phyloP scores from a whole-genome alignment of 106 monocot species.

The Allium cepa region DNA sequence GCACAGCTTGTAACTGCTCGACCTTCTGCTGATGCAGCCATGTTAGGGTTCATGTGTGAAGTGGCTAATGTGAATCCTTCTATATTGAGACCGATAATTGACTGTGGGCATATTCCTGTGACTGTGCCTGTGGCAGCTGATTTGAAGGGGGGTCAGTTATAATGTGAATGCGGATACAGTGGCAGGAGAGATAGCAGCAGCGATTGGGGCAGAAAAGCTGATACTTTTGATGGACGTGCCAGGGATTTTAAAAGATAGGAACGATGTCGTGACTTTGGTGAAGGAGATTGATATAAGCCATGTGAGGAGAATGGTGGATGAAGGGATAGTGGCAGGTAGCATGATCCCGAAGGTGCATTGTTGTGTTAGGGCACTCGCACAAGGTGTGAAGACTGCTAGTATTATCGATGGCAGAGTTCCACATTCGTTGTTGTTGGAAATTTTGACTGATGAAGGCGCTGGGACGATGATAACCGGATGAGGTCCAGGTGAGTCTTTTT shows the following conservation, averaged over 20 bases:
- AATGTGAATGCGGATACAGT: slow-evolving; percentile 57
- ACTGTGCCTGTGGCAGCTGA: slow-evolving; percentile 82
- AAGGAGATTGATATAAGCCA: slow-evolving; percentile 46
- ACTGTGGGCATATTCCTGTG: slow-evolving; percentile 59
- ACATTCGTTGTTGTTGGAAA: slow-evolving; percentile 75
- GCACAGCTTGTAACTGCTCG: no score
- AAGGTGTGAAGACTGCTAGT: no score
- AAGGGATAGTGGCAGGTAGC: slow-evolving; percentile 63
- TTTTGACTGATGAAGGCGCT: slow-evolving; percentile 78
- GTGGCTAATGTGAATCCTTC: slow-evolving; percentile 39
- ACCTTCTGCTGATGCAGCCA: no score
- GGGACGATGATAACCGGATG: slow-evolving; percentile 73
- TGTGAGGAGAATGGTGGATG: slow-evolving; percentile 68
- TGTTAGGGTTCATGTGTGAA: slow-evolving; percentile 78
- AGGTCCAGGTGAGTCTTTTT: not conserved
- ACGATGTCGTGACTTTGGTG: no score
- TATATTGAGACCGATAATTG: no score
- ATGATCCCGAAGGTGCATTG: slow-evolving; percentile 33
- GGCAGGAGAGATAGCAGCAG: no score
- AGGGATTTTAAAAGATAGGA: no score
- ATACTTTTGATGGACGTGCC: no score
- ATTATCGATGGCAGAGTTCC: slow-evolving; percentile 21
- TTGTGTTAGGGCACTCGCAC: no score
- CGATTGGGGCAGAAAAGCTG: no score
- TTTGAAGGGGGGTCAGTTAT: slow-evolving; percentile 55